Evolutionary conservation across 495 filamentous ascomycete species (phyloP).

Genomic region (Saxophila tyrrhenica): DNA sequence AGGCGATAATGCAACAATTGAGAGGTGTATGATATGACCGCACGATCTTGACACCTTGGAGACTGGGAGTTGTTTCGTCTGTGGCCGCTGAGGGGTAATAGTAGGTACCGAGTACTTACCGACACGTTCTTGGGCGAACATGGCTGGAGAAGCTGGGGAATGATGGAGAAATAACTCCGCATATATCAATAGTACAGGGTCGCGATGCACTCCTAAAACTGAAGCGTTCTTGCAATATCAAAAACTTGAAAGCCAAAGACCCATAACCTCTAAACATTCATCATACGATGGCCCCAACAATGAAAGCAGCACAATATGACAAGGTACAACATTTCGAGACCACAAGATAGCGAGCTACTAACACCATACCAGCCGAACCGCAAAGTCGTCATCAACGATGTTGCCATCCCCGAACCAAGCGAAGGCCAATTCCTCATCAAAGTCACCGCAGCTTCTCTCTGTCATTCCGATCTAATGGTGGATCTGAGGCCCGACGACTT

Average conservation of each 20-base stretch:
- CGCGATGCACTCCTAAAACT: no score
- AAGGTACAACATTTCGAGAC: background rate
- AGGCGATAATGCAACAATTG: no score
- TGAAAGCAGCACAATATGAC: slow-evolving; percentile 4
- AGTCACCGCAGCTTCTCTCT: slow-evolving; percentile 29
- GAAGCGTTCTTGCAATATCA: no score
- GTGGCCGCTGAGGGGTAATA: background rate
- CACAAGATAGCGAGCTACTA: background rate
- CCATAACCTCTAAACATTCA: no score
- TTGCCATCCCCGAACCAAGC: slow-evolving; percentile 27
- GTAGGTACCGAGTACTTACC: background rate
- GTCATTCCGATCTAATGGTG: slow-evolving; percentile 28
- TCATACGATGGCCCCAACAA: background rate
- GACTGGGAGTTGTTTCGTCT: no score
- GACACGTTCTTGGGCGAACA: background rate
- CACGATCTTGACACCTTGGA: no score
- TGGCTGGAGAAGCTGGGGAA: background rate
- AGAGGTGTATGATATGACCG: no score
- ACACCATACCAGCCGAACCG: slow-evolving; percentile 6
- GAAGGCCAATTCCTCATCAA: slow-evolving; percentile 28
- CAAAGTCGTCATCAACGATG: slow-evolving; percentile 25
- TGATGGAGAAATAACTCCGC: no score
- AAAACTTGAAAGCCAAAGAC: no score
- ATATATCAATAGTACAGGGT: no score
- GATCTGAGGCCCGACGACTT: slow-evolving; percentile 14